Evolutionary conservation across 495 filamentous ascomycete genomes (phyloP), one percentile per base, ranked within the genome.

Genomic region (Aspergillus asperescens): DNA sequence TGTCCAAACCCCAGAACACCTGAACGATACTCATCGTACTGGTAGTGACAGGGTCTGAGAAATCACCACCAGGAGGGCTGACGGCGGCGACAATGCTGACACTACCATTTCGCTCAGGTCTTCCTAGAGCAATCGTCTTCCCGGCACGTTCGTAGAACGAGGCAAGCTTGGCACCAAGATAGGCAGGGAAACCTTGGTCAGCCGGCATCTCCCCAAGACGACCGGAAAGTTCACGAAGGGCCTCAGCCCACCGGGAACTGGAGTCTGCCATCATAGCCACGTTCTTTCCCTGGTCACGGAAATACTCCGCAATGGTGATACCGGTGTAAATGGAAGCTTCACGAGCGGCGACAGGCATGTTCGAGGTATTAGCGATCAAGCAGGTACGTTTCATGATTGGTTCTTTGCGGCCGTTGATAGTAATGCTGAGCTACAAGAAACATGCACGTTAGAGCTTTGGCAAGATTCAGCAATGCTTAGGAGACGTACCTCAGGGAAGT

Each of bases 211-310:
- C 93, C 76, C 93, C 93, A 43, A 99, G 77, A 79, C 93, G 93
- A 77, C 94, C 94, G 18, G 94, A 99, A 65, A 99, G 87, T 75
- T 99, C 94, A 86, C 93, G 89, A 62, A 99, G 78, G 52, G 93
- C 93, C 71, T 99, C 93, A 54, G 93, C 93, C 93, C 94, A 99
- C 57, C 93, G 89, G 40, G 94, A 99, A 54, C 92, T 89, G 20
- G 92, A 96, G 72, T 99, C 94, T 49, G 93, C 94, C 92, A 99
- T 97, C 93, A 99, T 97, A 57, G 93, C 90, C 15, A 97, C 92
- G 68, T 92, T 81, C 76, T 96, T 95, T 57, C 93, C 93, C 75
- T 96, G 91, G 63, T 99, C 93, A 69, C 93, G 86, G 81, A 96
- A 96, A 67, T 99, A 98, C 70, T 98, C 92, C 37, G 94, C 90